These are phyloP conservation scores for Spergularia marina DNA, from an alignment of 148 eudicot species.

Conservation along the genomic window DNA sequence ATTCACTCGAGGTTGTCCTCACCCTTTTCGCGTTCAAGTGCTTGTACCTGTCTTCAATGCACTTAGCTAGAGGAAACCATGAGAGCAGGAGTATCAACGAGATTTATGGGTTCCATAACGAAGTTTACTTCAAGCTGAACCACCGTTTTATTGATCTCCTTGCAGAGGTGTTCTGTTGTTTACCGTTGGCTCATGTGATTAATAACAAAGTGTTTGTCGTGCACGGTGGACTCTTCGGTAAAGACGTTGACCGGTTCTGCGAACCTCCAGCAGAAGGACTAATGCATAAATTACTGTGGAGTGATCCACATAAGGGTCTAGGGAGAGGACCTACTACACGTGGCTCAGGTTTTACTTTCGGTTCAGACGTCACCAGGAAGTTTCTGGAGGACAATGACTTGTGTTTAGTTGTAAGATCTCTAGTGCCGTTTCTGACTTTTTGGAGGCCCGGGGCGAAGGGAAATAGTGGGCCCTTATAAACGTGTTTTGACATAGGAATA, in stretches of 20 bases:
- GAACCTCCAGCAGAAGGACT: slow-evolving; percentile 42
- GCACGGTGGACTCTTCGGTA: slow-evolving; percentile 82
- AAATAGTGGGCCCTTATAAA: too few species aligned
- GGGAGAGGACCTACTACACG: slow-evolving; percentile 98
- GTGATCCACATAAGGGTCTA: slow-evolving; percentile 88
- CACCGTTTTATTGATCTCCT: slow-evolving; percentile 85
- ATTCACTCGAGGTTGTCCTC: too few species aligned
- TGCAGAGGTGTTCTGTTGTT: slow-evolving; percentile 94
- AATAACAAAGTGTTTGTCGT: slow-evolving; percentile 75
- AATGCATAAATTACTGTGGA: slow-evolving; percentile 95
- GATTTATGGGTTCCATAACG: slow-evolving; percentile 91
- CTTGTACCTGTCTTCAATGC: too few species aligned
- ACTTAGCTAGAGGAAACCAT: slow-evolving; percentile 44
- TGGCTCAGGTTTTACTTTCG: slow-evolving; percentile 93
- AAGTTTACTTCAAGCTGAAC: slow-evolving; percentile 77
- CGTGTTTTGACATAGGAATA: too few species aligned
- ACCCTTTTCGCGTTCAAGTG: too few species aligned
- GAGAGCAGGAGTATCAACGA: slow-evolving; percentile 97
- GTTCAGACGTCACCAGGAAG: slow-evolving; percentile 81
- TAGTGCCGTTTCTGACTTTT: too few species aligned
- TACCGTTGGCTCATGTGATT: slow-evolving; percentile 89
- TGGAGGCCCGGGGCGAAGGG: too few species aligned
- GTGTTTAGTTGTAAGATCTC: slow-evolving; percentile 65
- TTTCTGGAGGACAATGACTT: slow-evolving; percentile 78
- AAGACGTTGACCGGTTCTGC: neutral